Evolutionary conservation across 805 yeast species (phyloP).

Genomic region (Candida coleopterorum): DNA sequence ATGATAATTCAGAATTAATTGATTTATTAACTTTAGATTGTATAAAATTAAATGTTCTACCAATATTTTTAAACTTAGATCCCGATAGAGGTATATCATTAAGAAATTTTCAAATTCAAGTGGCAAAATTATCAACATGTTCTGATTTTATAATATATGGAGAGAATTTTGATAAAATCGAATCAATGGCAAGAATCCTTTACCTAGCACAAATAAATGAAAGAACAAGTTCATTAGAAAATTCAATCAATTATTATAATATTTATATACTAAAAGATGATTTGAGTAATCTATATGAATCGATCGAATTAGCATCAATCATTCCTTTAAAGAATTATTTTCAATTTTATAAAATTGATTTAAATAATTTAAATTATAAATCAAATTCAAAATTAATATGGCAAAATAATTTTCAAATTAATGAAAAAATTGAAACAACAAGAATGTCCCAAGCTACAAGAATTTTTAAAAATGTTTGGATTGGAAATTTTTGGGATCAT

Average conservation of each 20-base stretch:
- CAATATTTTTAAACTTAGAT: conserved; percentile 55
- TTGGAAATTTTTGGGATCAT: conserved; percentile 78
- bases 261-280: conserved; percentile 10
- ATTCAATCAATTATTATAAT: conserved; percentile 9
- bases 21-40: conserved; percentile 39
- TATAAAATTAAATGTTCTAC: conserved; percentile 39
- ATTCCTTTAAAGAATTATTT: conserved; percentile 1
- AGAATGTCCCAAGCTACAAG: conserved; percentile 78
- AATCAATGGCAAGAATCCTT: conserved; percentile 26
- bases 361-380: conserved; percentile 1
- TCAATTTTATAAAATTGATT: conserved; percentile 5
- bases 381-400: conserved; percentile 27
- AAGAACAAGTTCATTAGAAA: conserved; percentile 5
- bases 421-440: conserved; percentile 79
- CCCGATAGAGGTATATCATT: conserved; percentile 71
- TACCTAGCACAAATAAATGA: conserved; percentile 36
- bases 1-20: conserved; percentile 9
- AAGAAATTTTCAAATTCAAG: conserved; percentile 83
- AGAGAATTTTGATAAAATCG: conserved; percentile 25
- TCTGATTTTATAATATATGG: conserved; percentile 79
- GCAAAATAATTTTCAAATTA: conserved; percentile 63
- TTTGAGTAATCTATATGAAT: neutral
- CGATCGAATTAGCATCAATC: neutral
- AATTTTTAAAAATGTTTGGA: conserved; percentile 56
- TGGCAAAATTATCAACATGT: conserved; percentile 68